Conservation (phyloP, 1,139 yeast genomes). For the Debaryomycetaceae sp. region DNA sequence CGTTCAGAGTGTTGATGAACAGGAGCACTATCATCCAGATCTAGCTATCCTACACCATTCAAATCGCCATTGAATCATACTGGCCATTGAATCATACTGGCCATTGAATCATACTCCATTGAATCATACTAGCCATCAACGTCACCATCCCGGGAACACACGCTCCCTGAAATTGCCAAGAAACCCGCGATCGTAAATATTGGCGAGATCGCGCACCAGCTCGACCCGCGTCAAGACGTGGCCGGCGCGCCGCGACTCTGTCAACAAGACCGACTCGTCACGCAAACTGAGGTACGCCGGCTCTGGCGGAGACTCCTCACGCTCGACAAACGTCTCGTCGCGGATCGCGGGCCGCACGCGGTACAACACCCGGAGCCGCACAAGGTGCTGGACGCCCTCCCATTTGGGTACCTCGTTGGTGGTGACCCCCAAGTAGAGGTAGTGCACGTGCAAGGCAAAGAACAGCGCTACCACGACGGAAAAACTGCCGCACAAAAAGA, state of each 20-base stretch:
- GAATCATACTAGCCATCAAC: too few species aligned
- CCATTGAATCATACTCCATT: too few species aligned
- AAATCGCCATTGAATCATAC: too few species aligned
- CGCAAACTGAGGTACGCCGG: conserved; percentile 19
- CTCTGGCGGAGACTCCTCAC: conserved; percentile 5
- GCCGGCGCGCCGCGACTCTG: conserved; percentile 5
- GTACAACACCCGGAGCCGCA: conserved; percentile 27
- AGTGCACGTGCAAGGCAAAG: conserved; percentile 47
- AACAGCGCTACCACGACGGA: conserved; percentile 47
- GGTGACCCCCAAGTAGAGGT: conserved; percentile 74
- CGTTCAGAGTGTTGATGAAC: too few species aligned
- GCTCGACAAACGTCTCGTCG: conserved; percentile 11
- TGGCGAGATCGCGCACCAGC: conserved; percentile 37
- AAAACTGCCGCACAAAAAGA: conserved; percentile 44
- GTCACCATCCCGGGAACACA: conserved; percentile 2
- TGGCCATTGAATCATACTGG: too few species aligned
- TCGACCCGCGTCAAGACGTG: conserved; percentile 16
- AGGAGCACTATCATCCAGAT: too few species aligned
- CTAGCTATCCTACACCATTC: too few species aligned
- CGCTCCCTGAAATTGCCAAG: conserved; percentile 32
- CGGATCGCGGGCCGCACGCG: conserved; percentile 4
- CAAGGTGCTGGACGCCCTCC: conserved; percentile 58
- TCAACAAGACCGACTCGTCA: conserved; percentile 13
- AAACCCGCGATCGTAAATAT: conserved; percentile 64
- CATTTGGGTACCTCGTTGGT: conserved; percentile 84